These are phyloP conservation scores for Babjeviella inositovora DNA, from an alignment of 805 yeast species.

Conservation along the genomic window DNA sequence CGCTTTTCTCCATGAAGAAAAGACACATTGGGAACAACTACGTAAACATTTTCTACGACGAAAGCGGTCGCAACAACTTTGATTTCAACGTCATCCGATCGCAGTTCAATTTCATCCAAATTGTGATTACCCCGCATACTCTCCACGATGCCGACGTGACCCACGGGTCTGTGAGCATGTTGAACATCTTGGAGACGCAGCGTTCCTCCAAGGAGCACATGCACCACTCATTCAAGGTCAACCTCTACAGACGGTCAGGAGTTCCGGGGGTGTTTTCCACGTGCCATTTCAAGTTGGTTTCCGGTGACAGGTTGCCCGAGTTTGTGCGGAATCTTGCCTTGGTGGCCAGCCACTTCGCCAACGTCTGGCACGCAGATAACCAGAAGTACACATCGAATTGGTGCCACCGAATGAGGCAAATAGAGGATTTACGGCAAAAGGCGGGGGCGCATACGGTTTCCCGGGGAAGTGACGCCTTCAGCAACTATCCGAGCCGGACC, in stretches of 20 bases:
- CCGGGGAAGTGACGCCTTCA: too few species aligned
- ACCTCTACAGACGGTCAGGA: conserved; percentile 46
- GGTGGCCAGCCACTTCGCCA: conserved; percentile 57
- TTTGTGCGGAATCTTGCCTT: conserved; percentile 54
- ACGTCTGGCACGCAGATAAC: conserved; percentile 54
- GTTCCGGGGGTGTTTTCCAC: conserved; percentile 69
- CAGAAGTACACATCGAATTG: conserved; percentile 46
- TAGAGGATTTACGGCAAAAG: conserved; percentile 14
- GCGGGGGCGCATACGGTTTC: too few species aligned
- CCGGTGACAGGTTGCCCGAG: conserved; percentile 38
- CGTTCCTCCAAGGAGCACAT: conserved; percentile 3
- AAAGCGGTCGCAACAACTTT: conserved; percentile 49
- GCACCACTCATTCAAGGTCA: conserved; percentile 35
- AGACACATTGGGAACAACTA: conserved; percentile 78
- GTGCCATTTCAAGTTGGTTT: conserved; percentile 56
- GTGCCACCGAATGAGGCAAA: conserved; percentile 49
- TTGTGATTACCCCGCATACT: conserved; percentile 58
- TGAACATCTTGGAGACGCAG: too few species aligned
- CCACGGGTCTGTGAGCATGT: too few species aligned
- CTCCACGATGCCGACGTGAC: too few species aligned
- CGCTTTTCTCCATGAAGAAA: conserved; percentile 39
- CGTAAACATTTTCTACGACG: conserved; percentile 72
- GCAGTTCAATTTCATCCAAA: conserved; percentile 72
- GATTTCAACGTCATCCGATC: conserved; percentile 56
- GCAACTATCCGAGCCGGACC: too few species aligned